Evolutionary conservation across 139 green algal genomes (phyloP).

Genomic region (Deuterostichococcus epilithicus): DNA sequence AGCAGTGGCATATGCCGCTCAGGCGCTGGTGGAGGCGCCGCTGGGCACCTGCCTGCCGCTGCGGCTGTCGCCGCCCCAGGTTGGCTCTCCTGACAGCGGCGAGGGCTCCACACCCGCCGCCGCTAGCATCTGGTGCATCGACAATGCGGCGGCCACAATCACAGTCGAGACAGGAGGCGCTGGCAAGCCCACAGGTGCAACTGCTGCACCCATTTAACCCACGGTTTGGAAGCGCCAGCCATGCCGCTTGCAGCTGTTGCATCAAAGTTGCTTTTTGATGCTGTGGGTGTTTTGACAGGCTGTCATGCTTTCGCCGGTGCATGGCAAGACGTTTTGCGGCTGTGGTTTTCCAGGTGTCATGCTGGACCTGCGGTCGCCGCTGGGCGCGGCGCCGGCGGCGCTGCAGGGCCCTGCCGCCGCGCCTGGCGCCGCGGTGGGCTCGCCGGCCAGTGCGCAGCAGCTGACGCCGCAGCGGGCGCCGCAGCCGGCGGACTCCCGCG

Average conservation of each 20-base stretch:
- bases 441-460: background rate
- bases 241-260: too few species aligned
- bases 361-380: slow-evolving; percentile 59
- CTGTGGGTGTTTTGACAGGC: background rate
- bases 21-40: slow-evolving; percentile 43
- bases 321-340: too few species aligned
- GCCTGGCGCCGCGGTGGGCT: background rate
- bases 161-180: slow-evolving; percentile 17
- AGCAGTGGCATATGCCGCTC: background rate
- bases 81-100: background rate
- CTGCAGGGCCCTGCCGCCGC: slow-evolving; percentile 17
- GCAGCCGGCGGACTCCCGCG: background rate
- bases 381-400: slow-evolving; percentile 62
- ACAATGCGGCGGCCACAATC: slow-evolving; percentile 66
- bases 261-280: background rate
- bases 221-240: too few species aligned
- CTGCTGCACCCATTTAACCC: too few species aligned
- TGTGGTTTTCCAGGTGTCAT: background rate
- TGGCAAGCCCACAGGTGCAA: slow-evolving; percentile 1
- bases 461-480: too few species aligned
- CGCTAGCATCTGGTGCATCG: slow-evolving; percentile 60
- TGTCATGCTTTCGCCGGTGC: too few species aligned
- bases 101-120: slow-evolving; percentile 11
- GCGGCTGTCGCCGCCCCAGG: background rate
- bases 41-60: slow-evolving; percentile 57